Evolutionary conservation across 2,329 filamentous ascomycete genomes (phyloP).

Genomic region (Ceratocystis cacaofunesta): DNA sequence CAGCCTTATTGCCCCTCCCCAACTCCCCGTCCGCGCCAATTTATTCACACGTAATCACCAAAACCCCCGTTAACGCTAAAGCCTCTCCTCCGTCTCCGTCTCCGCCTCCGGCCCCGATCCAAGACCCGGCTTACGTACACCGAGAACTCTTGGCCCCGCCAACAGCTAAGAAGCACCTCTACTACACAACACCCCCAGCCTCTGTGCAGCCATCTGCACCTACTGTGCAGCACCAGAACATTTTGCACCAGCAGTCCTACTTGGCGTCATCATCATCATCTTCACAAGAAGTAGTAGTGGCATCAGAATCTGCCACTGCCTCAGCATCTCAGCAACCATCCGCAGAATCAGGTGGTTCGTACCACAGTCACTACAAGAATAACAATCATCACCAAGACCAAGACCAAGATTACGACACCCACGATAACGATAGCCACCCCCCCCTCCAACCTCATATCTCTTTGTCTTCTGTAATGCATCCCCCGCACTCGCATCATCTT

Average conservation of each 20-base stretch:
- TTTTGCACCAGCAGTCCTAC: not conserved
- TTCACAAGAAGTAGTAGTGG: not conserved
- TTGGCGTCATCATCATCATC: not conserved
- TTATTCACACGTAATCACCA: not conserved
- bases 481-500: conserved; percentile 9
- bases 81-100: not conserved
- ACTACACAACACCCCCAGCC: not conserved
- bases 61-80: not conserved
- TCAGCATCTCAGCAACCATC: not conserved
- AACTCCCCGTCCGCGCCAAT: not conserved
- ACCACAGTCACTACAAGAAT: not conserved
- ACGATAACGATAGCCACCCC: conserved; percentile 29
- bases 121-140: not conserved
- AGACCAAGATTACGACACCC: conserved; percentile 36
- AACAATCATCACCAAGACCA: conserved; percentile 11
- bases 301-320: not conserved
- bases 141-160: not conserved
- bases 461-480: not conserved
- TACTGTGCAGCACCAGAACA: not conserved
- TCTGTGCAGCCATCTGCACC: not conserved
- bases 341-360: not conserved
- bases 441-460: conserved; percentile 28
- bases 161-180: not conserved
- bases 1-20: not conserved
- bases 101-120: not conserved